phyloP scores from a whole-genome alignment of 2,329 filamentous ascomycete genomes.

The Podosphaera xanthii region DNA sequence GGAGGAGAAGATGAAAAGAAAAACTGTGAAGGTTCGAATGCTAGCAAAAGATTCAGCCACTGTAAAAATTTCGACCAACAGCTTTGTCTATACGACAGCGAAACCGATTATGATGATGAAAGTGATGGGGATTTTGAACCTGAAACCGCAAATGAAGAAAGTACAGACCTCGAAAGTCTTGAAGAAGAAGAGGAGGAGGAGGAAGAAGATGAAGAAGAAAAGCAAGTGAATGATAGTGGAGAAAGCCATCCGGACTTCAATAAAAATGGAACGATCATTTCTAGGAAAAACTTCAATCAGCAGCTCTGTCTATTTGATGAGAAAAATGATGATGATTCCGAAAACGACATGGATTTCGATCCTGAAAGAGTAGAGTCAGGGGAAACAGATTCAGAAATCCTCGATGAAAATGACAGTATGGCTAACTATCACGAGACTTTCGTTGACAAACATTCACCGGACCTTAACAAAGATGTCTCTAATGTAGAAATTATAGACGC shows the following conservation, averaged over 20 bases:
- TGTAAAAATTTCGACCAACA: background rate
- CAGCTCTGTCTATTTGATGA: no score
- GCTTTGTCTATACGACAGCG: background rate
- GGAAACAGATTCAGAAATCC: no score
- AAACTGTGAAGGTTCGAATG: constrained; percentile 9
- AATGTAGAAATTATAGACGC: background rate
- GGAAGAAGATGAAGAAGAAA: background rate
- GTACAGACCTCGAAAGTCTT: constrained; percentile 10
- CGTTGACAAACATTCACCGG: background rate
- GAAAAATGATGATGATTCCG: background rate
- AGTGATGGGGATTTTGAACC: constrained; percentile 12
- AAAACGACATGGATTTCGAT: no score
- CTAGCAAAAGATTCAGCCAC: background rate
- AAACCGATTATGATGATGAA: constrained; percentile 15
- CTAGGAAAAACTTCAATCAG: no score
- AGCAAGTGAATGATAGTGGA: background rate
- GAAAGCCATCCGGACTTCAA: no score
- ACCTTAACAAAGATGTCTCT: background rate
- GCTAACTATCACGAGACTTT: background rate
- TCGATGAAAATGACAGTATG: background rate
- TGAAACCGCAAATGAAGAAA: constrained; percentile 5
- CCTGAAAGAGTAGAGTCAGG: no score
- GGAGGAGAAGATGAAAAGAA: constrained; percentile 2
- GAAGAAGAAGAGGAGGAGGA: constrained; percentile 10
- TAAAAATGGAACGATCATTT: no score